Percentiles rank a stretch among this genome's conserved stretches.
Evolutionary conservation across 371 early-diverging fungal genomes (phyloP).

Genomic region (Haplosporangium sp.): DNA sequence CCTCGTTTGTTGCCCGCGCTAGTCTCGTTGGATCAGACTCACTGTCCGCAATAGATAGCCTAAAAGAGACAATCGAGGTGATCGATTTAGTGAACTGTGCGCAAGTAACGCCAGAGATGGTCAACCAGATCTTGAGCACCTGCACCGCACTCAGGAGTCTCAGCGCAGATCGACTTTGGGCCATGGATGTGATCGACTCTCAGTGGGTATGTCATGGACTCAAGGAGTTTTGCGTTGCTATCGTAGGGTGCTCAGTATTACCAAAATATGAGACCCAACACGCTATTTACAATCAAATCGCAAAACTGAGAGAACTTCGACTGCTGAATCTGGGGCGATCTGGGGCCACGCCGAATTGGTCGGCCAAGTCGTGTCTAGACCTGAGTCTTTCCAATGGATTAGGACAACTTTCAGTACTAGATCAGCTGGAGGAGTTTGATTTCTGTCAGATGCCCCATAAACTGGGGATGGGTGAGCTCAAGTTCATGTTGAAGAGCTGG

Average conservation of each 20-base stretch:
- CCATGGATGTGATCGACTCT: slow-evolving; percentile 6
- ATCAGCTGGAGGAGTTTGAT: slow-evolving; percentile 33
- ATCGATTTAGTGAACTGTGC: slow-evolving; percentile 26
- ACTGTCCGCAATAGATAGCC: neutral
- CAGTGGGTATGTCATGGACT: slow-evolving; percentile 26
- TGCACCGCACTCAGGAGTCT: slow-evolving; percentile 25
- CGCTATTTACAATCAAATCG: slow-evolving; percentile 16
- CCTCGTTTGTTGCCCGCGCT: slow-evolving; percentile 11
- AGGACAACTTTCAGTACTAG: slow-evolving; percentile 5
- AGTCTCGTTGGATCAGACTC: slow-evolving; percentile 11
- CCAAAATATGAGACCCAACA: slow-evolving; percentile 12
- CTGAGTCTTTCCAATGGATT: slow-evolving; percentile 32
- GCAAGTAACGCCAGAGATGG: slow-evolving; percentile 12
- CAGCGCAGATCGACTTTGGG: slow-evolving; percentile 26
- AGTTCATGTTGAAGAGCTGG: slow-evolving; percentile 40
- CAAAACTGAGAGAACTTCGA: slow-evolving; percentile 13
- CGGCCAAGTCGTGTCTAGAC: slow-evolving; percentile 17
- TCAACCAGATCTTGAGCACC: slow-evolving; percentile 9
- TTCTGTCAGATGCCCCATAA: slow-evolving; percentile 31
- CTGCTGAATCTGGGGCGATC: slow-evolving; percentile 24
- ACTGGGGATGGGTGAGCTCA: slow-evolving; percentile 30
- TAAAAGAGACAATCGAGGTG: slow-evolving; percentile 9
- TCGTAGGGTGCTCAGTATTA: slow-evolving; percentile 19
- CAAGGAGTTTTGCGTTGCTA: slow-evolving; percentile 26
- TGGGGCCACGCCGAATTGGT: neutral